These are phyloP conservation scores for Colletotrichum gloeosporioides DNA, from an alignment of 2,329 filamentous ascomycete species.

Conservation along the genomic window DNA sequence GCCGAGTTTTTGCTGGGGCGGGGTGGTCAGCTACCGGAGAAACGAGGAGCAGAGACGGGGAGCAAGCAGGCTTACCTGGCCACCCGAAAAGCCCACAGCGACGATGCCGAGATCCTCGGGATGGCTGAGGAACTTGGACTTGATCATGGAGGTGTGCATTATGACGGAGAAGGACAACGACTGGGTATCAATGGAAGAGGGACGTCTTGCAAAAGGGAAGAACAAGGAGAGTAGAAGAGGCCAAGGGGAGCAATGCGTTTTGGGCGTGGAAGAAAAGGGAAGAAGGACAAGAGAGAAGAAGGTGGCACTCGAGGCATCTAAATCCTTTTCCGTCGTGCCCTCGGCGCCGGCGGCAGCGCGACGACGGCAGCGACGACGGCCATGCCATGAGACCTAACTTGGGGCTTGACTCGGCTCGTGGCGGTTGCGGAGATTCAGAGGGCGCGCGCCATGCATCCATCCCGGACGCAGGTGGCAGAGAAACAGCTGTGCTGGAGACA, in stretches of 20 bases:
- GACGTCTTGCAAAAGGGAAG: background rate
- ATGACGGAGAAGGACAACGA: background rate
- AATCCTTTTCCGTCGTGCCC: background rate
- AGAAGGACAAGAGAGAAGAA: background rate
- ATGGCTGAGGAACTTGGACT: slow-evolving; percentile 79
- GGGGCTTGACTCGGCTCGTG: slow-evolving; percentile 4
- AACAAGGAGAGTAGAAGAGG: background rate
- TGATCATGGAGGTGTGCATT: slow-evolving; percentile 60
- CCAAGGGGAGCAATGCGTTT: background rate
- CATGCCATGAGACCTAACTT: background rate
- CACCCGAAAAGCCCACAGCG: slow-evolving; percentile 94
- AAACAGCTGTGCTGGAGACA: background rate
- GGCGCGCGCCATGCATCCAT: background rate
- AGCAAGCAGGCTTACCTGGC: slow-evolving; percentile 71
- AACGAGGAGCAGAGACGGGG: background rate
- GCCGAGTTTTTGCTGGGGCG: slow-evolving; percentile 78
- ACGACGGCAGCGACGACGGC: background rate
- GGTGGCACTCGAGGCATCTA: slow-evolving; percentile 9
- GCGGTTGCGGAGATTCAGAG: background rate
- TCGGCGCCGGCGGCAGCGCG: background rate
- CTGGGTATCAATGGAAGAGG: background rate
- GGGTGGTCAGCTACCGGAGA: background rate
- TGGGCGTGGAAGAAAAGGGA: background rate
- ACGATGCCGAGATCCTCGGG: slow-evolving; percentile 87
- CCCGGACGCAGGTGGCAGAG: background rate